phyloP scores from a whole-genome alignment of 2,329 filamentous ascomycete genomes.

The Helotiales sp. region DNA sequence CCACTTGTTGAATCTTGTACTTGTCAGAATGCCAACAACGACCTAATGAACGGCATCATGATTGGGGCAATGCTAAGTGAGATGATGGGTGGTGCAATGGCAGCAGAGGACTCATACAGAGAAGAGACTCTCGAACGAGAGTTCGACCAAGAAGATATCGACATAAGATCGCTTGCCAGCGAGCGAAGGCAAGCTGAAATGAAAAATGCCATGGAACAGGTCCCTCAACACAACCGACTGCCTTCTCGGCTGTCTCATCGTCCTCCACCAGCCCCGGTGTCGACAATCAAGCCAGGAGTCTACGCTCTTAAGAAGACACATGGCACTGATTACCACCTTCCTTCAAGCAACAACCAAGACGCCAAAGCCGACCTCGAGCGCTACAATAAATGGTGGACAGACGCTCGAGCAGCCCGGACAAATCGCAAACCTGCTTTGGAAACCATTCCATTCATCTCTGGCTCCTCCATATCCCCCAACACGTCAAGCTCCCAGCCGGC shows the following conservation, averaged over 20 bases:
- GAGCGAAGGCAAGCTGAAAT: neutral
- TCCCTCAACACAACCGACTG: neutral
- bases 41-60: too few relatives aligned
- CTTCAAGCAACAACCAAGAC: neutral
- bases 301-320: neutral
- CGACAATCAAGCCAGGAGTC: neutral
- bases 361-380: conserved; percentile 4
- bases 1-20: too few relatives aligned
- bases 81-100: neutral
- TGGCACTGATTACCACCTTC: neutral
- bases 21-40: too few relatives aligned
- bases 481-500: neutral
- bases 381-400: conserved; percentile 12
- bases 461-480: too few relatives aligned
- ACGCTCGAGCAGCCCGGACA: neutral
- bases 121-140: neutral
- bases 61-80: neutral
- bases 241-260: too few relatives aligned
- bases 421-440: neutral
- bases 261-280: too few relatives aligned
- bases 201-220: neutral
- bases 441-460: neutral
- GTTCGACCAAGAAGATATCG: neutral
- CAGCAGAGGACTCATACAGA: neutral
- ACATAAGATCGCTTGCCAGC: neutral